Evolutionary conservation across 1,284 basidiomycete species (phyloP).

Genomic region (Moesziomyces globuligerus): DNA sequence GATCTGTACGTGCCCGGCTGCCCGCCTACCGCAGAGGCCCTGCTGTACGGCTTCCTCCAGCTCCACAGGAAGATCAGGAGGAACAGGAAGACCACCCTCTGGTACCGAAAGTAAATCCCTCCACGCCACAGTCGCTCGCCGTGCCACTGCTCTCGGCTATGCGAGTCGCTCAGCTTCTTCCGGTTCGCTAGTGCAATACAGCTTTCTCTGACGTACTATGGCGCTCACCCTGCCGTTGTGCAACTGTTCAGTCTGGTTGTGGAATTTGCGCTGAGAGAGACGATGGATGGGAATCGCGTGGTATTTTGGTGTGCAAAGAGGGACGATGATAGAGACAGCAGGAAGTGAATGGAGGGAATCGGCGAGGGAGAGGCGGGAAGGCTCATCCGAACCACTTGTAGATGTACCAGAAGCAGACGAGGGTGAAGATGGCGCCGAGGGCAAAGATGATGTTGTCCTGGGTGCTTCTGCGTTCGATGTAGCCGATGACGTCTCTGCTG

Average conservation of each 20-base stretch:
- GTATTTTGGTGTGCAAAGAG: background rate
- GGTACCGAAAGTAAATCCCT: conserved; percentile 75
- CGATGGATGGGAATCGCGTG: no score
- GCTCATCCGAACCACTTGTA: conserved; percentile 62
- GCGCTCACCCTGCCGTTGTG: no score
- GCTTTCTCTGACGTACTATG: no score
- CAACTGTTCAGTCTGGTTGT: no score
- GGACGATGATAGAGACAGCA: no score
- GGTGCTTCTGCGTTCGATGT: conserved; percentile 64
- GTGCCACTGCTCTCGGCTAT: background rate
- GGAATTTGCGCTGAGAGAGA: no score
- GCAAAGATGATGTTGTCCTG: conserved; percentile 66
- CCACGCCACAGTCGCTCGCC: background rate
- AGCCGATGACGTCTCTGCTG: conserved; percentile 64
- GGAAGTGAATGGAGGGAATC: no score
- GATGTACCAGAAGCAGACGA: conserved; percentile 65
- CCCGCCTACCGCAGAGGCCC: conserved; percentile 86
- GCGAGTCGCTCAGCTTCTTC: background rate
- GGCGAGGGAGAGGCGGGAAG: background rate
- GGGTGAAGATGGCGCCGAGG: conserved; percentile 60
- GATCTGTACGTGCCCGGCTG: conserved; percentile 88
- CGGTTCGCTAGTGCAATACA: background rate
- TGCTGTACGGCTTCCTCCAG: conserved; percentile 77
- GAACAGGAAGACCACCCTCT: conserved; percentile 86
- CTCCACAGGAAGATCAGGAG: conserved; percentile 96